phyloP scores from a whole-genome alignment of 2,329 filamentous ascomycete species.

The Colletotrichum paranaense region DNA sequence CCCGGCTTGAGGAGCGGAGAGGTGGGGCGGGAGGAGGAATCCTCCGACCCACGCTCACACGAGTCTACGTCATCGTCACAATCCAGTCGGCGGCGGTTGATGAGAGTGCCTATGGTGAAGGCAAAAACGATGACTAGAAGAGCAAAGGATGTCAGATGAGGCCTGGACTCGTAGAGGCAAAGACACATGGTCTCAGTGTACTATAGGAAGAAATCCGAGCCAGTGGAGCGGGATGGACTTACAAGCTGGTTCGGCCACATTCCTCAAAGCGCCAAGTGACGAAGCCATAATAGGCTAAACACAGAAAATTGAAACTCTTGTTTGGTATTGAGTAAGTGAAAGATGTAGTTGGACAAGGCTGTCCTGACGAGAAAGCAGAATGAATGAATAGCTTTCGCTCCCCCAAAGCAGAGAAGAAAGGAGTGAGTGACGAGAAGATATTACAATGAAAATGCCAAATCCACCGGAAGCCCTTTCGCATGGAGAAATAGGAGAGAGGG shows the following conservation, averaged over 20 bases:
- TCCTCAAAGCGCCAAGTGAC: slow-evolving; percentile 24
- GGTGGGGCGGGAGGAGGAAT: slow-evolving; percentile 13
- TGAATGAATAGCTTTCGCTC: not conserved
- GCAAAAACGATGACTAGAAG: slow-evolving; percentile 30
- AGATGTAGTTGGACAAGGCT: not conserved
- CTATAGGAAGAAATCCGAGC: no score
- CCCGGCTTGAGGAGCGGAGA: slow-evolving; percentile 33
- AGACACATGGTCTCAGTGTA: not conserved
- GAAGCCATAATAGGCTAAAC: slow-evolving; percentile 23
- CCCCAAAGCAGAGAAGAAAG: not conserved
- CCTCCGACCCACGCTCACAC: slow-evolving; percentile 28
- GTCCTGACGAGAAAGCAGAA: not conserved
- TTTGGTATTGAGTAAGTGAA: not conserved
- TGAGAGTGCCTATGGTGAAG: slow-evolving; percentile 34
- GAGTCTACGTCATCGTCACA: slow-evolving; percentile 27
- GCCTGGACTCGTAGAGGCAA: not conserved
- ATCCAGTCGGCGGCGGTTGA: slow-evolving; percentile 31
- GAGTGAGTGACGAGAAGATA: slow-evolving; percentile 3
- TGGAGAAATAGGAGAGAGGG: not conserved
- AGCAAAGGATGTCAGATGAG: not conserved
- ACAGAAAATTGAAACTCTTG: not conserved
- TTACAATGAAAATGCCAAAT: slow-evolving; percentile 11
- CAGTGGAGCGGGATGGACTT: not conserved
- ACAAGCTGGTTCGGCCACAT: slow-evolving; percentile 33
- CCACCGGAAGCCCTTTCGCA: not conserved